Conservation (phyloP, 306 rosid genomes). For the Glycine soja region DNA sequence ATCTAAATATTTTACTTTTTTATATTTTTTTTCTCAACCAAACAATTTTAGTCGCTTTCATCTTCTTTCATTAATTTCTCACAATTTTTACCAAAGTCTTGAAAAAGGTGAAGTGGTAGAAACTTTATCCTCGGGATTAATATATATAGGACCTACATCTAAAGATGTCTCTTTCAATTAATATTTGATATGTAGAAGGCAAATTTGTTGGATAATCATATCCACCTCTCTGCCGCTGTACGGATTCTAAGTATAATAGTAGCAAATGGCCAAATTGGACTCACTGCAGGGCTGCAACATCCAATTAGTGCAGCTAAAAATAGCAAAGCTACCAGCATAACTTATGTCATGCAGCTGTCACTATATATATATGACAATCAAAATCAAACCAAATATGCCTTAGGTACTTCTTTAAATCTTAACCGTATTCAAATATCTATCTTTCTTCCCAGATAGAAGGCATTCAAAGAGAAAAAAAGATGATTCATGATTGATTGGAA, state of each 20-base stretch:
- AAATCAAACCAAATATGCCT: not conserved
- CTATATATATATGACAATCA: slow-evolving; percentile 2
- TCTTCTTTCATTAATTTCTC: too few relatives aligned
- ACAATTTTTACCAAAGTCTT: too few relatives aligned
- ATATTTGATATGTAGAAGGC: too few relatives aligned
- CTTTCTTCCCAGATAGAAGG: not conserved
- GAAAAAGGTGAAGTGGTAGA: too few relatives aligned
- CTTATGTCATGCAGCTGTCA: not conserved
- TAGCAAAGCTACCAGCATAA: not conserved
- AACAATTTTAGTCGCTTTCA: too few relatives aligned
- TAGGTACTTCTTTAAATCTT: not conserved
- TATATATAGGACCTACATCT: too few relatives aligned
- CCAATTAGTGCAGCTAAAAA: slow-evolving; percentile 38
- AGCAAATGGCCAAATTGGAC: not conserved
- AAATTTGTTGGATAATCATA: slow-evolving; percentile 21
- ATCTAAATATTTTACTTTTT: too few relatives aligned
- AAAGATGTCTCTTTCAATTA: too few relatives aligned
- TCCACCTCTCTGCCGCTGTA: not conserved
- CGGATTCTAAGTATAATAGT: not conserved
- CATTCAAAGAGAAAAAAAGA: not conserved
- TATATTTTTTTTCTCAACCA: too few relatives aligned
- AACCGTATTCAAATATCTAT: not conserved
- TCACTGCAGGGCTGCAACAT: not conserved
- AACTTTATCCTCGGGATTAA: too few relatives aligned
- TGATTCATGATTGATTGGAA: slow-evolving; percentile 2